Conservation (phyloP, 495 filamentous ascomycete species). For the Daldinia vernicosa region DNA sequence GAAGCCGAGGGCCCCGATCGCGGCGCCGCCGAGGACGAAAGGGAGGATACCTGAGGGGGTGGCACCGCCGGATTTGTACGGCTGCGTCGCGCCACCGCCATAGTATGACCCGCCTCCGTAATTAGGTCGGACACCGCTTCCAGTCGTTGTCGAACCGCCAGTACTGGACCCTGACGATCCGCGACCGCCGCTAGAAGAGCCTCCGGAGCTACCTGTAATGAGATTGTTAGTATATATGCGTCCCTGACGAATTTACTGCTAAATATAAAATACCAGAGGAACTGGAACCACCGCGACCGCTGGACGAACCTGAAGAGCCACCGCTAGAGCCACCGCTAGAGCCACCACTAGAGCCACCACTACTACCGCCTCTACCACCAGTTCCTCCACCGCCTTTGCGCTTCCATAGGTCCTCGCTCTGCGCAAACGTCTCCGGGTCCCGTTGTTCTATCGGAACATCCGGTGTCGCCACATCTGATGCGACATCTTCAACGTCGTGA, state of each 20-base stretch:
- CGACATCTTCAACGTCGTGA: slow-evolving; percentile 23
- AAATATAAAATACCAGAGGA: neutral
- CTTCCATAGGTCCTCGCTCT: slow-evolving; percentile 61
- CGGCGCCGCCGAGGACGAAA: slow-evolving; percentile 64
- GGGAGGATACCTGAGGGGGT: slow-evolving; percentile 70
- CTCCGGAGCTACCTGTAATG: slow-evolving; percentile 3
- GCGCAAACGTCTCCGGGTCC: slow-evolving; percentile 33
- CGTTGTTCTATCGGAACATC: slow-evolving; percentile 32
- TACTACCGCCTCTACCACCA: slow-evolving; percentile 58
- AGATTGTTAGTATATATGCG: neutral
- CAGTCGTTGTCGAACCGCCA: slow-evolving; percentile 68
- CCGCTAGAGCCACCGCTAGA: slow-evolving; percentile 30
- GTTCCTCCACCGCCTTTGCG: slow-evolving; percentile 64
- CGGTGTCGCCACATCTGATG: slow-evolving; percentile 30
- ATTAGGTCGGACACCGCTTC: slow-evolving; percentile 59
- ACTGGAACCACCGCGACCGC: slow-evolving; percentile 16
- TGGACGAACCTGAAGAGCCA: slow-evolving; percentile 36
- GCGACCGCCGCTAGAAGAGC: slow-evolving; percentile 25
- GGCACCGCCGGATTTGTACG: slow-evolving; percentile 69
- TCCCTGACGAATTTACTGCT: neutral
- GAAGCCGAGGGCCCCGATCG: slow-evolving; percentile 61
- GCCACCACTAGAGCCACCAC: slow-evolving; percentile 43
- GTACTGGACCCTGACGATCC: slow-evolving; percentile 46
- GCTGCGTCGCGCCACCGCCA: slow-evolving; percentile 74
- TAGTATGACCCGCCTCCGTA: slow-evolving; percentile 79